Percentiles rank a stretch among this genome's conserved stretches.
phyloP scores from a whole-genome alignment of 495 filamentous ascomycete genomes.

The Saxophila tyrrhenica region DNA sequence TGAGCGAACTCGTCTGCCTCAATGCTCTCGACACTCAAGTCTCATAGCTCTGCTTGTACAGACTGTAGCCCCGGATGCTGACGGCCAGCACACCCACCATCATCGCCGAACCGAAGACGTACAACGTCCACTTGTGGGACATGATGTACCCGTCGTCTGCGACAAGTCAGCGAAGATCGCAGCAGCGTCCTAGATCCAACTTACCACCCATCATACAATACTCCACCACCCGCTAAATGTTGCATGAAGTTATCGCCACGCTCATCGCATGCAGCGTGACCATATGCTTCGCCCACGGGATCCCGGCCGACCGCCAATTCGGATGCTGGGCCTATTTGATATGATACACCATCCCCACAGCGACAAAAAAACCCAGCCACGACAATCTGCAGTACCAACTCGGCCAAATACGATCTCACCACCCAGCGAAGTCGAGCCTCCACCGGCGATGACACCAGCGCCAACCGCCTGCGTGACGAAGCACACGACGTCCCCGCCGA shows the following conservation, averaged over 20 bases:
- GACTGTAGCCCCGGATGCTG: background rate
- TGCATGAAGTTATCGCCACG: constrained; percentile 29
- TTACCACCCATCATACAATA: constrained; percentile 17
- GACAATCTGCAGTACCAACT: constrained; percentile 18
- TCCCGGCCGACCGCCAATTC: background rate
- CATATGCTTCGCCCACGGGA: constrained; percentile 21
- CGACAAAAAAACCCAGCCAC: constrained; percentile 16
- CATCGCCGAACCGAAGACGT: constrained; percentile 15
- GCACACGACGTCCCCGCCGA: constrained; percentile 19
- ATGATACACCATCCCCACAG: constrained; percentile 1
- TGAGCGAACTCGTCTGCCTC: background rate
- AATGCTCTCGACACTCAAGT: background rate
- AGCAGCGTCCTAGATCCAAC: background rate
- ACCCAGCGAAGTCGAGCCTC: constrained; percentile 8
- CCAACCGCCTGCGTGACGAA: constrained; percentile 17
- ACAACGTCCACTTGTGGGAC: constrained; percentile 3
- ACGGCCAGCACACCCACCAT: constrained; percentile 4
- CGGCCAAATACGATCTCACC: constrained; percentile 15
- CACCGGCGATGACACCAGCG: constrained; percentile 14
- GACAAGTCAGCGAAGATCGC: background rate
- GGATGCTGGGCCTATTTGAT: background rate
- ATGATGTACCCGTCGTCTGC: constrained; percentile 6
- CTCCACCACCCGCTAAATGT: constrained; percentile 33
- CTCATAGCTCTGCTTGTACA: background rate
- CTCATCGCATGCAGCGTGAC: constrained; percentile 30